phyloP scores from a whole-genome alignment of 2,329 filamentous ascomycete genomes.

The Orbilia oligospora region DNA sequence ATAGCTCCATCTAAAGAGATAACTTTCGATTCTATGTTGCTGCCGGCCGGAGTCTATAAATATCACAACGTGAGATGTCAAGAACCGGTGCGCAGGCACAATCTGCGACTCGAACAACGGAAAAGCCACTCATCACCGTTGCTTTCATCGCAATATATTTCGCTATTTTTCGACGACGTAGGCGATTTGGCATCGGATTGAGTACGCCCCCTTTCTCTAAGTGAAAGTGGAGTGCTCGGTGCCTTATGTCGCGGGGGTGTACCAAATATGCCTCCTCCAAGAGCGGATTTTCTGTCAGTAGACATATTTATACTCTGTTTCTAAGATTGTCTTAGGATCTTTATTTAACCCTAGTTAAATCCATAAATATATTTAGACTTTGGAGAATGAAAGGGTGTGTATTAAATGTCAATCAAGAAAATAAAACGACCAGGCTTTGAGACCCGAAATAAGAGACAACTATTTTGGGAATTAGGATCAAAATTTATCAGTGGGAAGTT shows the following conservation, averaged over 20 bases:
- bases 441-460: background rate
- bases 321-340: too few species aligned
- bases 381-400: background rate
- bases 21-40: background rate
- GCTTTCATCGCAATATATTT: background rate
- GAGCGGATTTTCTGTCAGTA: background rate
- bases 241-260: background rate
- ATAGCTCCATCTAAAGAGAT: slow-evolving; percentile 4
- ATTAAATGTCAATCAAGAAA: background rate
- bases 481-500: background rate
- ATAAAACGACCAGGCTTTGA: background rate
- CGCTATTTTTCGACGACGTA: background rate
- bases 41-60: background rate
- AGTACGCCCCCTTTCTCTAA: background rate
- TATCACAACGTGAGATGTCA: background rate
- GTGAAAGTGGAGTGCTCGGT: background rate
- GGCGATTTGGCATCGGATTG: background rate
- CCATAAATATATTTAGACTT: background rate
- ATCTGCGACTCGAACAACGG: too few species aligned
- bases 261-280: background rate
- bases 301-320: background rate
- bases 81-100: too few species aligned
- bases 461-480: background rate
- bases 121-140: slow-evolving; percentile 9
- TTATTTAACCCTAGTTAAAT: too few species aligned